Evolutionary conservation across 2,329 filamentous ascomycete species (phyloP).

Genomic region (Blastomyces emzantsi): DNA sequence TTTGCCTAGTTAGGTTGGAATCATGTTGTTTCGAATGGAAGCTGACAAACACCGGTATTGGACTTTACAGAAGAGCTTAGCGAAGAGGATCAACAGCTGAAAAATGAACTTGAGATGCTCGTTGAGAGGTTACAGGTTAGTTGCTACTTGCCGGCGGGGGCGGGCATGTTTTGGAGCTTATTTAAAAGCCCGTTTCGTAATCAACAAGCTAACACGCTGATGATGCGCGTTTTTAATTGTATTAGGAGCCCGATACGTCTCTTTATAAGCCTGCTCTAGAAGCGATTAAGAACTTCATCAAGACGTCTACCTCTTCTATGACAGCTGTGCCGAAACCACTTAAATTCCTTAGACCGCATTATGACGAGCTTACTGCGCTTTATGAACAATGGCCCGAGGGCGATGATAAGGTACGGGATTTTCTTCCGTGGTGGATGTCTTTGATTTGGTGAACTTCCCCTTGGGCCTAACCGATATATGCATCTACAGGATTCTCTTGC

Average conservation of each 20-base stretch:
- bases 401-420: conserved; percentile 62
- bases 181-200: not conserved
- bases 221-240: not conserved
- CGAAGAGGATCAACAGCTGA: conserved; percentile 97
- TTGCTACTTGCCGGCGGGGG: conserved; percentile 8
- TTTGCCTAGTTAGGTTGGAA: not conserved
- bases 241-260: conserved; percentile 70
- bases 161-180: not conserved
- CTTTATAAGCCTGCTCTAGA: conserved; percentile 91
- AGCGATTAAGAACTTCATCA: conserved; percentile 96
- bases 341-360: conserved; percentile 96
- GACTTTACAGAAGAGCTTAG: conserved; percentile 70
- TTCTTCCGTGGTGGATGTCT: too few relatives aligned
- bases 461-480: conserved; percentile 10
- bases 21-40: conserved; percentile 18
- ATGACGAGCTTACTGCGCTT: conserved; percentile 74
- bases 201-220: not conserved
- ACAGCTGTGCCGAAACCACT: conserved; percentile 96
- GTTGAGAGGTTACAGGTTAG: conserved; percentile 84
- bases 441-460: not conserved
- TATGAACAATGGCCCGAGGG: conserved; percentile 84
- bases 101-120: conserved; percentile 95
- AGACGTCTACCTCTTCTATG: conserved; percentile 99
- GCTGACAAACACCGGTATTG: conserved; percentile 16
- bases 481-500: conserved; percentile 59